Conservation (phyloP, 2,329 filamentous ascomycete genomes). For the Exserohilum turcica region DNA sequence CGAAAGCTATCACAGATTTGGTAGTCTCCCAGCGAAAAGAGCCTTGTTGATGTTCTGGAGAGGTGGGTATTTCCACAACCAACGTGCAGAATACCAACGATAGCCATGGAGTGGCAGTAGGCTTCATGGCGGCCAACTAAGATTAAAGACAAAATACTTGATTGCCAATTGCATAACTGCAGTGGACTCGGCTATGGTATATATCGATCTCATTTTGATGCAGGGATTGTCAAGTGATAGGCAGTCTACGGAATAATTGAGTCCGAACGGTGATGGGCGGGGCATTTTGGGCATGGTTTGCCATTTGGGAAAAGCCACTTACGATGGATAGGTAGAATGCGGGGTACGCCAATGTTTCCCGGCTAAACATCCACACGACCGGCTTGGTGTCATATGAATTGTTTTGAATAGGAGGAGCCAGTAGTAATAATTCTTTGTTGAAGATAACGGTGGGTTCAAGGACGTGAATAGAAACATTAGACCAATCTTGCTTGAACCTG, state of each 20-base stretch:
- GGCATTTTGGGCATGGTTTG: conserved; percentile 1
- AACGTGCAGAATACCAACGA: not conserved
- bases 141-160: not conserved
- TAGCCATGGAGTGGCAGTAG: conserved; percentile 4
- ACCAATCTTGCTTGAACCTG: too few species aligned
- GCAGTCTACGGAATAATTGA: conserved; percentile 8
- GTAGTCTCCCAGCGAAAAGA: conserved; percentile 26
- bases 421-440: not conserved
- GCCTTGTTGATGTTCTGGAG: not conserved
- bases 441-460: too few species aligned
- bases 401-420: not conserved
- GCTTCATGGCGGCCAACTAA: conserved; percentile 15
- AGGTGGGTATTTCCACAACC: conserved; percentile 7
- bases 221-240: not conserved
- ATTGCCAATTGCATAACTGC: not conserved
- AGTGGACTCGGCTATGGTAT: not conserved
- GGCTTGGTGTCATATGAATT: too few species aligned
- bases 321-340: not conserved
- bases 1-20: conserved; percentile 51
- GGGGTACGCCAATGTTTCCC: conserved; percentile 1
- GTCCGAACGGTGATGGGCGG: not conserved
- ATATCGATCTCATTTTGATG: not conserved
- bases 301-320: not conserved
- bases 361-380: too few species aligned
- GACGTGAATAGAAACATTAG: too few species aligned